A percentile compares a stretch with the other conserved stretches of the same genome.
phyloP scores from a whole-genome alignment of 1,284 basidiomycete species.

The Moesziomyces antarcticus region DNA sequence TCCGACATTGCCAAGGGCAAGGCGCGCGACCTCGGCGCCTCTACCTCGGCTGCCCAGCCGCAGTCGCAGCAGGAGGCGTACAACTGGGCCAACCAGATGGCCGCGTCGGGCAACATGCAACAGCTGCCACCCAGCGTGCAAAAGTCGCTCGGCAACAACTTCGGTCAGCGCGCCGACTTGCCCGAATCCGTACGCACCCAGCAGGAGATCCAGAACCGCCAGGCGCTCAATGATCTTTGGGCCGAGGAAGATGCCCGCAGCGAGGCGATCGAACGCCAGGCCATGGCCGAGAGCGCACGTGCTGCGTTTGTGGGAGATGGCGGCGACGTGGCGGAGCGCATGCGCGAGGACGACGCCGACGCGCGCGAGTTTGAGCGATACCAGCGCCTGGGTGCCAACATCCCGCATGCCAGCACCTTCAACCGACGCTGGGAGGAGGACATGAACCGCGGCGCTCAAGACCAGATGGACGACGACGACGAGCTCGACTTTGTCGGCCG shows the following conservation, averaged over 20 bases:
- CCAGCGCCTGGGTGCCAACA: conserved; percentile 49
- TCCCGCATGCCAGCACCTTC: conserved; percentile 45
- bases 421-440: conserved; percentile 54
- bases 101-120: conserved; percentile 23
- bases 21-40: conserved; percentile 14
- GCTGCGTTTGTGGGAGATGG: conserved; percentile 58
- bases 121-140: conserved; percentile 41
- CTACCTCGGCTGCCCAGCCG: conserved; percentile 2
- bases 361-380: conserved; percentile 59
- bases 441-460: conserved; percentile 16
- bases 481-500: conserved; percentile 68
- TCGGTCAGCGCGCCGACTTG: conserved; percentile 13
- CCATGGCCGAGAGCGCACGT: conserved; percentile 24
- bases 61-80: conserved; percentile 50
- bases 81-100: conserved; percentile 45
- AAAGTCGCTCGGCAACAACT: conserved; percentile 20
- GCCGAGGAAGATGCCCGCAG: conserved; percentile 65
- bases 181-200: conserved; percentile 8
- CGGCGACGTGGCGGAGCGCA: conserved; percentile 56
- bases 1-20: conserved; percentile 53
- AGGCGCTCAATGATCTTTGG: conserved; percentile 57
- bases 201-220: conserved; percentile 32
- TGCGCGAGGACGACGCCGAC: conserved; percentile 62
- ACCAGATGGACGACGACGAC: conserved; percentile 60
- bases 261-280: conserved; percentile 39